These are phyloP conservation scores for Melocanna baccifera DNA, from an alignment of 176 grass and related monocot species.

Conservation along the genomic window DNA sequence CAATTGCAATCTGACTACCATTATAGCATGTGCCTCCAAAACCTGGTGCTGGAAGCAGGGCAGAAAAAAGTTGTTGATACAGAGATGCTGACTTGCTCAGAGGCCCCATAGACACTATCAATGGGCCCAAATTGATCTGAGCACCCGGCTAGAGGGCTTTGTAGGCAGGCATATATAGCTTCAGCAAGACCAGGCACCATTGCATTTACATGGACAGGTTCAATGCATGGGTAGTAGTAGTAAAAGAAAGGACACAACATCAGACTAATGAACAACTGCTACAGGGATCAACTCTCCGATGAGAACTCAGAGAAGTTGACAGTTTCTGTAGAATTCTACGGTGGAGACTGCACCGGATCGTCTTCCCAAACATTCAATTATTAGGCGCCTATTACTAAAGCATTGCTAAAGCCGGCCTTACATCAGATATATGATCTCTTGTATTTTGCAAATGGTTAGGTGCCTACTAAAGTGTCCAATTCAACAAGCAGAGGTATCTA, in stretches of 20 bases:
- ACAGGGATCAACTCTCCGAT: not conserved
- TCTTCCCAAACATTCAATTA: not conserved
- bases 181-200: conserved; percentile 16
- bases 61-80: conserved; percentile 39
- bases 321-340: not conserved
- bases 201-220: conserved; percentile 7
- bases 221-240: conserved; percentile 11
- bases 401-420: conserved; percentile 22
- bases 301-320: not conserved
- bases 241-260: not conserved
- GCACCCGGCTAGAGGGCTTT: conserved; percentile 8
- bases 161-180: conserved; percentile 22
- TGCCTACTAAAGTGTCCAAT: not conserved
- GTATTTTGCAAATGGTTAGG: conserved; percentile 18
- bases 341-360: not conserved
- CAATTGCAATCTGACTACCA: conserved; percentile 33
- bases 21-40: conserved; percentile 46
- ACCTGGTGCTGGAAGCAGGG: conserved; percentile 47
- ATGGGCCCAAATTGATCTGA: conserved; percentile 23
- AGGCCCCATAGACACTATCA: conserved; percentile 37
- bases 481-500: conserved; percentile 36
- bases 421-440: conserved; percentile 25
- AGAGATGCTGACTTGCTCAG: conserved; percentile 47
- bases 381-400: not conserved
- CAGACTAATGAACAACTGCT: not conserved